Evolutionary conservation across 139 green algal genomes (phyloP).

Genomic region (Gonium pectorale): DNA sequence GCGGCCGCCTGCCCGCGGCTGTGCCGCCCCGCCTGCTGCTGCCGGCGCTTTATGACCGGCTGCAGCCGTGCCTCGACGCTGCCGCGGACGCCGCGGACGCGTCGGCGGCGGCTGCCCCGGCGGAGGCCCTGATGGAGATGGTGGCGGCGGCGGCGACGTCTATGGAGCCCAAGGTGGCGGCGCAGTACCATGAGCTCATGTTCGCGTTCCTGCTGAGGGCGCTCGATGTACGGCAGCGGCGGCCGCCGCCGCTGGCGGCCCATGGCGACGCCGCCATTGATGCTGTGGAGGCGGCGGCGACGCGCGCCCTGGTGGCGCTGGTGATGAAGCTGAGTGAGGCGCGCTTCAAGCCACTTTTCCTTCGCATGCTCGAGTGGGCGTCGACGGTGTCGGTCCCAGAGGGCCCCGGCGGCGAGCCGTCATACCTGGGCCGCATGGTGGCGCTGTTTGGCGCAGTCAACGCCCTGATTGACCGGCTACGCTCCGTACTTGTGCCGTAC

Average conservation of each 20-base stretch:
- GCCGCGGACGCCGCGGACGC: neutral
- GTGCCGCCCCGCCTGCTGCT: slow-evolving; percentile 82
- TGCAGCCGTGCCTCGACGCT: neutral
- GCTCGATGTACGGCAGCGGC: slow-evolving; percentile 79
- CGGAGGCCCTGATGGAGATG: slow-evolving; percentile 59
- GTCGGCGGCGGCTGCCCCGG: neutral
- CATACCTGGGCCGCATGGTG: slow-evolving; percentile 47
- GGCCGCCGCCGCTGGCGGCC: slow-evolving; percentile 31
- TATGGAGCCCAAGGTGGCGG: slow-evolving; percentile 72
- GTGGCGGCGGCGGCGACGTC: slow-evolving; percentile 13
- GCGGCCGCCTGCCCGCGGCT: slow-evolving; percentile 48
- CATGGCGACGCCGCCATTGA: slow-evolving; percentile 35
- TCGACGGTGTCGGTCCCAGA: slow-evolving; percentile 8
- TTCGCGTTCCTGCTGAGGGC: slow-evolving; percentile 82
- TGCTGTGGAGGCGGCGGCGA: slow-evolving; percentile 64
- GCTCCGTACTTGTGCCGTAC: slow-evolving; percentile 91
- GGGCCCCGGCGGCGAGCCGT: slow-evolving; percentile 6
- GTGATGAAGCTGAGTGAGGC: slow-evolving; percentile 93
- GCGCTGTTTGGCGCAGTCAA: slow-evolving; percentile 70
- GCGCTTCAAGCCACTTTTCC: slow-evolving; percentile 93
- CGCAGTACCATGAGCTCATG: slow-evolving; percentile 66
- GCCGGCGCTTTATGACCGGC: slow-evolving; percentile 60
- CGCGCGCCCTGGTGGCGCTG: slow-evolving; percentile 73
- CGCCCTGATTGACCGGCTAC: slow-evolving; percentile 76
- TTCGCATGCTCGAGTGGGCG: slow-evolving; percentile 89